Conservation (phyloP, 2,329 filamentous ascomycete genomes). For the Eurotiales sp. region DNA sequence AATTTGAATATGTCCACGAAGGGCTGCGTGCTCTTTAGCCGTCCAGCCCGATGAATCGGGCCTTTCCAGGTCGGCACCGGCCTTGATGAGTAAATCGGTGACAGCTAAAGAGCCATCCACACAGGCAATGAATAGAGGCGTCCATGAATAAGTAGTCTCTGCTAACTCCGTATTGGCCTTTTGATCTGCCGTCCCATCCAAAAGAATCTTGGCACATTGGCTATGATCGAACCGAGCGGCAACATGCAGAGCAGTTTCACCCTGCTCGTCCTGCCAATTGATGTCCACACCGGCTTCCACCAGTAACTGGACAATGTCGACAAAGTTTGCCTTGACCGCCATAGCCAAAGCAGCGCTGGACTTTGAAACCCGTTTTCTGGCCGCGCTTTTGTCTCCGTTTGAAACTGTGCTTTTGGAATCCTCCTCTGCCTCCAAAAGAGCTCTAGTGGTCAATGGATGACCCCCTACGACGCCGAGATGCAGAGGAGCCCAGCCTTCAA, state of each 20-base stretch:
- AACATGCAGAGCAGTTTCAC: slow-evolving; percentile 87
- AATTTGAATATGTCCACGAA: slow-evolving; percentile 83
- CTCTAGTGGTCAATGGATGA: slow-evolving; percentile 78
- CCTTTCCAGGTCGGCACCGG: slow-evolving; percentile 70
- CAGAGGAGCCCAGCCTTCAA: slow-evolving; percentile 83
- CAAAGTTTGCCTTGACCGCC: slow-evolving; percentile 83
- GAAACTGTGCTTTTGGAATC: slow-evolving; percentile 55
- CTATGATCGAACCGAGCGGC: slow-evolving; percentile 84
- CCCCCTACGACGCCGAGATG: slow-evolving; percentile 91
- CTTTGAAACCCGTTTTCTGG: slow-evolving; percentile 68
- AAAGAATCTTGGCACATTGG: slow-evolving; percentile 71
- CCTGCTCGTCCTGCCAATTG: slow-evolving; percentile 85
- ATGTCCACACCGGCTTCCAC: slow-evolving; percentile 88
- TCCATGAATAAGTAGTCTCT: slow-evolving; percentile 89
- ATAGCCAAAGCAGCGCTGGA: slow-evolving; percentile 85
- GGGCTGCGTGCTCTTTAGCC: slow-evolving; percentile 83
- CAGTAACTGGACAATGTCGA: slow-evolving; percentile 77
- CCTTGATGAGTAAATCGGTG: slow-evolving; percentile 71
- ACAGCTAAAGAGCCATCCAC: slow-evolving; percentile 80
- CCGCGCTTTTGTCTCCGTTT: slow-evolving; percentile 52
- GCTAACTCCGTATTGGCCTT: slow-evolving; percentile 71
- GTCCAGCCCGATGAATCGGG: slow-evolving; percentile 90
- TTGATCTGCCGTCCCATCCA: slow-evolving; percentile 66
- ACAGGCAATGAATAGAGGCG: slow-evolving; percentile 86
- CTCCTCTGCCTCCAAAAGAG: slow-evolving; percentile 74